These are phyloP conservation scores for Apiospora pterosperma DNA, from an alignment of 2,329 filamentous ascomycete species.

Conservation along the genomic window DNA sequence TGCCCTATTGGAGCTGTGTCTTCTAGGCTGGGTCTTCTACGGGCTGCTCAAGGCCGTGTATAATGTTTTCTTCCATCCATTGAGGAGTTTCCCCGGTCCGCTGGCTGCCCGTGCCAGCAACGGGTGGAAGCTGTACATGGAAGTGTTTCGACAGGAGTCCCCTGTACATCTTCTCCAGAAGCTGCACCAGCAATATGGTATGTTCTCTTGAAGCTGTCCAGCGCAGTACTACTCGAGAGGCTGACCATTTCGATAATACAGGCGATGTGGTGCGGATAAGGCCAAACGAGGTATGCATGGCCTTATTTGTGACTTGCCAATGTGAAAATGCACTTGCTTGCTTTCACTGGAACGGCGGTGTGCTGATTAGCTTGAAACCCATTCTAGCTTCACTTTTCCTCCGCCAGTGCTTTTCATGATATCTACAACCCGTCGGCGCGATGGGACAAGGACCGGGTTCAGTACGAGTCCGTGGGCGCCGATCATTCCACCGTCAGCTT, in stretches of 20 bases:
- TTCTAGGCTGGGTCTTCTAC: not conserved
- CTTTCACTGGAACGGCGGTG: too few relatives aligned
- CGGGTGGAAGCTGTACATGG: constrained; percentile 5
- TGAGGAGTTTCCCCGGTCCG: not conserved
- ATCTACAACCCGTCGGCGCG: constrained; percentile 1
- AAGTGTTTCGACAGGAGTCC: constrained; percentile 1
- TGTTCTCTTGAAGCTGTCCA: not conserved
- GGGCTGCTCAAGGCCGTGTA: not conserved
- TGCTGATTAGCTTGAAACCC: too few relatives aligned
- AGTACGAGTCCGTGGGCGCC: not conserved
- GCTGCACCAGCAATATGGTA: constrained; percentile 4
- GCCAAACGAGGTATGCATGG: not conserved
- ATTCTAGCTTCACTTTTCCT: not conserved
- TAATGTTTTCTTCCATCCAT: not conserved
- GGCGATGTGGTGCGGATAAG: constrained; percentile 3
- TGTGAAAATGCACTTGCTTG: too few relatives aligned
- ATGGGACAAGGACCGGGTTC: constrained; percentile 5
- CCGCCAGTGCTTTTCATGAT: not conserved
- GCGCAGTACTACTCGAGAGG: not conserved
- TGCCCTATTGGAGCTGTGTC: not conserved
- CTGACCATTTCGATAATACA: not conserved
- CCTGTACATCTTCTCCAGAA: not conserved
- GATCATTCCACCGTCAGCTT: not conserved
- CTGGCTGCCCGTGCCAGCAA: not conserved
- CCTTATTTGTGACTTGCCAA: too few relatives aligned